These are phyloP conservation scores for Candida wancherniae DNA, from an alignment of 805 yeast species.

Conservation along the genomic window DNA sequence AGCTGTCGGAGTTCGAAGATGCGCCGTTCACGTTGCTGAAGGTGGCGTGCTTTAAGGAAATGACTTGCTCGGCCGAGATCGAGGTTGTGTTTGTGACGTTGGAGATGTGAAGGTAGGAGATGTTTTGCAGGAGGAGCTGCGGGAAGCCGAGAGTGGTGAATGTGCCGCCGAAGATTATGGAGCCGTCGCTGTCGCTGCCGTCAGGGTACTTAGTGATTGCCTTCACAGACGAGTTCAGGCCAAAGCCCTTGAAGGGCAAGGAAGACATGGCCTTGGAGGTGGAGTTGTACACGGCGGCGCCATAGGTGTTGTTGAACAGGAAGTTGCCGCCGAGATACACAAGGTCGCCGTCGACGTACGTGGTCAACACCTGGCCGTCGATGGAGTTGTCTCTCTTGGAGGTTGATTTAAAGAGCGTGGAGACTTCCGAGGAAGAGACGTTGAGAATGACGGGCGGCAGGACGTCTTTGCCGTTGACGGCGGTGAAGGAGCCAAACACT, in stretches of 20 bases:
- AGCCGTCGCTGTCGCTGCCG: conserved; percentile 27
- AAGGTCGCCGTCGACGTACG: conserved; percentile 37
- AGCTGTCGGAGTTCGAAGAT: conserved; percentile 20
- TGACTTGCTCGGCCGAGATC: conserved; percentile 54
- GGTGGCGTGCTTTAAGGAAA: conserved; percentile 54
- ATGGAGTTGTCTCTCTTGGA: conserved; percentile 16
- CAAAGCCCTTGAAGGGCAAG: conserved; percentile 77
- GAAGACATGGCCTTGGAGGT: conserved; percentile 35
- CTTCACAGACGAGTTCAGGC: conserved; percentile 50
- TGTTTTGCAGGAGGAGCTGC: conserved; percentile 36
- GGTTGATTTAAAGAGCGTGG: conserved; percentile 19
- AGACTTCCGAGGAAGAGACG: conserved; percentile 21
- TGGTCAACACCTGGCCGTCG: conserved; percentile 32
- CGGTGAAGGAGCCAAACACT: conserved; percentile 33
- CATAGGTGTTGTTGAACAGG: conserved; percentile 45
- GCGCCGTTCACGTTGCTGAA: conserved; percentile 46
- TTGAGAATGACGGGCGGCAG: conserved; percentile 35
- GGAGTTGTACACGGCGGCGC: conserved; percentile 62
- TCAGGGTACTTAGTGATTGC: conserved; percentile 50
- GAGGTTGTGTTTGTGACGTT: conserved; percentile 35
- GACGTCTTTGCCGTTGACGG: conserved; percentile 23
- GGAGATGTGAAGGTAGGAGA: conserved; percentile 20
- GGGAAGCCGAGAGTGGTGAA: conserved; percentile 59
- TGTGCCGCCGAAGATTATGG: conserved; percentile 74
- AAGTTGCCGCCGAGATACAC: conserved; percentile 83